Evolutionary conservation across 306 rosid genomes (phyloP), one percentile per base, ranked within the genome.

Genomic region (Quercus aquifolioides): DNA sequence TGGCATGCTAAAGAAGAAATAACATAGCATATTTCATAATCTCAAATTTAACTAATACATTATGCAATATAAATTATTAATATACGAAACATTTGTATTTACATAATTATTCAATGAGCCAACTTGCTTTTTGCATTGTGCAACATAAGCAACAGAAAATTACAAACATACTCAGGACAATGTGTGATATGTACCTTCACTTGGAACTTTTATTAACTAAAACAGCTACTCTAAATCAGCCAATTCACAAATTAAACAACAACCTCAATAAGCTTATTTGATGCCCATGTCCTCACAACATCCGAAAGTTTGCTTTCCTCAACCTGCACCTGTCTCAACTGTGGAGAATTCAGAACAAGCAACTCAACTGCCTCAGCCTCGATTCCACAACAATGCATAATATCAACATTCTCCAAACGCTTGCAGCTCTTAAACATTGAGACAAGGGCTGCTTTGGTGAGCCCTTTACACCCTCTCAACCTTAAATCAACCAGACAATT

Each of bases 391-490:
- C 99, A 95, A 15, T 83, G 72, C 87, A 82, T 59, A 43, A 95
- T 69, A 79, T 92, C 99, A 28, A 95, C 81, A 76, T 70, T 89
- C 77, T 91, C 86, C 79, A 95, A 78, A 0, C 62, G 21, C 74
- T 86, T 89, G 84, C 99, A 95, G 78, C 90, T 85, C 84, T 83
- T 90, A 7, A 83, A 28, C 89, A 90, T 62, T 4, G 87, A 72
- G 67, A 43, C 46, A 81, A 91, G 6, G 13, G 96, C 81, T 4
- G 78, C 74, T 60, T 64, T 19, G 1, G 94, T 84, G 13, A 93
- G 87, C 69, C 88, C 69, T 25, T 84, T 88, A 56, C 99, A 95
- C 10, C 98, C 97, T 75, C 98, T 88, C 8, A 93, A 72, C 83
- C 81, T 90, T 86, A 95, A 75, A 43, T 90, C 93, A 77, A 73